Conservation (phyloP, 257 asterid species). For the Solanum peruvianum region DNA sequence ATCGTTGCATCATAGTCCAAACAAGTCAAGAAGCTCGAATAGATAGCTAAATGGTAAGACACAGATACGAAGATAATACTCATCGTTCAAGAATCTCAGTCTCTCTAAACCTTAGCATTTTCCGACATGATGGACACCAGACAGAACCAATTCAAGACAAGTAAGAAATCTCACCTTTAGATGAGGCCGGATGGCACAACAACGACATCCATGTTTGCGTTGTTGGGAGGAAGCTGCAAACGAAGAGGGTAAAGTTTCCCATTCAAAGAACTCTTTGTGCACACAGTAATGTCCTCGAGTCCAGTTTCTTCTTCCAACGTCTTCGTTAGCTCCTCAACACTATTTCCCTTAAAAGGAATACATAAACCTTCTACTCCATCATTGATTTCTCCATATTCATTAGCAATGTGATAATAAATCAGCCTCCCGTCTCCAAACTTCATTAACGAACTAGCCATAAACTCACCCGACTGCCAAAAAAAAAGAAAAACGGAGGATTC, state of each 20-base stretch:
- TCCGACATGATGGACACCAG: neutral
- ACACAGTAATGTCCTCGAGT: conserved; percentile 49
- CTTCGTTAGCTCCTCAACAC: conserved; percentile 41
- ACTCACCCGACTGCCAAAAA: conserved; percentile 57
- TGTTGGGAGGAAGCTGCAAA: conserved; percentile 91
- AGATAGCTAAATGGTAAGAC: neutral
- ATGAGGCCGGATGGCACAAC: conserved; percentile 45
- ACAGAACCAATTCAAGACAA: neutral
- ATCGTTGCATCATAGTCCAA: neutral
- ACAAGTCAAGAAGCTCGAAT: neutral
- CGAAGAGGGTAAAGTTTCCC: conserved; percentile 89
- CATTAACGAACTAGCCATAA: conserved; percentile 45
- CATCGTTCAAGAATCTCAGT: neutral
- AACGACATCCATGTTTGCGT: conserved; percentile 55
- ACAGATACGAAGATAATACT: neutral
- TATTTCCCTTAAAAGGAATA: conserved; percentile 53
- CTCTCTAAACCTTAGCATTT: neutral
- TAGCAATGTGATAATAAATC: conserved; percentile 46
- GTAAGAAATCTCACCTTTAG: conserved; percentile 29
- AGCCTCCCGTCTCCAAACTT: conserved; percentile 61
- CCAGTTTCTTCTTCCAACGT: conserved; percentile 58
- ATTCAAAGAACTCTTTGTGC: conserved; percentile 62
- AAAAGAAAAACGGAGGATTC: neutral
- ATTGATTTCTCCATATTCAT: conserved; percentile 60
- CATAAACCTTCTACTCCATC: conserved; percentile 57